phyloP scores from a whole-genome alignment of 2,329 filamentous ascomycete genomes.

The Exophiala lecanii-corni region DNA sequence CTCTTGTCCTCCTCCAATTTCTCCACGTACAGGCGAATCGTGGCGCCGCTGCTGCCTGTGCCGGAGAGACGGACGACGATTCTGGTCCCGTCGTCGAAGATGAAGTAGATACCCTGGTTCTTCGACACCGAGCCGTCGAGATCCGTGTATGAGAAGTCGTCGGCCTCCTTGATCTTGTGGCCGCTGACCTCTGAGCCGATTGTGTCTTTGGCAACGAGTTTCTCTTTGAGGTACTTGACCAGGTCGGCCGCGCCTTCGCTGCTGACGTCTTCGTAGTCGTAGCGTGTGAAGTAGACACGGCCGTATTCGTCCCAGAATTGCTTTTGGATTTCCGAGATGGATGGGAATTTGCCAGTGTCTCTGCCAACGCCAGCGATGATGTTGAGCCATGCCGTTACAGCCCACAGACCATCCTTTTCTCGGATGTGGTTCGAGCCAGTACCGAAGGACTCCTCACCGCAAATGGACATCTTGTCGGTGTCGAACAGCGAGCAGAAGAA shows the following conservation, averaged over 20 bases:
- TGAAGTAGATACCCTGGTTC: slow-evolving; percentile 92
- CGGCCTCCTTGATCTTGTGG: slow-evolving; percentile 80
- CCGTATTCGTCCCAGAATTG: slow-evolving; percentile 97
- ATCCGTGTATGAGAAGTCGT: slow-evolving; percentile 97
- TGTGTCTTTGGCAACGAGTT: slow-evolving; percentile 70
- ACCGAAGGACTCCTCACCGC: slow-evolving; percentile 96
- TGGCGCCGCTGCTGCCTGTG: slow-evolving; percentile 90
- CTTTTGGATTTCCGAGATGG: slow-evolving; percentile 92
- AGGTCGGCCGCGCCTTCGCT: slow-evolving; percentile 87
- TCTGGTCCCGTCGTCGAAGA: slow-evolving; percentile 90
- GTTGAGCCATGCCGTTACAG: slow-evolving; percentile 95
- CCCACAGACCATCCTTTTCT: slow-evolving; percentile 98
- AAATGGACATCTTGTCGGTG: slow-evolving; percentile 93
- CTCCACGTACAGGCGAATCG: slow-evolving; percentile 95
- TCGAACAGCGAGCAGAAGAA: slow-evolving; percentile 98
- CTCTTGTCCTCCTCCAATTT: slow-evolving; percentile 80
- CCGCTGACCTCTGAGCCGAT: slow-evolving; percentile 77
- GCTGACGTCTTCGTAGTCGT: slow-evolving; percentile 96
- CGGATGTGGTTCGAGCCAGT: slow-evolving; percentile 98
- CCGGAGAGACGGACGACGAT: slow-evolving; percentile 93
- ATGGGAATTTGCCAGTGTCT: slow-evolving; percentile 61
- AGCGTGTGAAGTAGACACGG: slow-evolving; percentile 97
- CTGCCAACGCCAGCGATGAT: slow-evolving; percentile 93
- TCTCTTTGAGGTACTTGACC: slow-evolving; percentile 70
- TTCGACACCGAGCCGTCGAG: slow-evolving; percentile 94